phyloP scores from a whole-genome alignment of 139 green algal genomes.

The Chlamydomonas sp. region DNA sequence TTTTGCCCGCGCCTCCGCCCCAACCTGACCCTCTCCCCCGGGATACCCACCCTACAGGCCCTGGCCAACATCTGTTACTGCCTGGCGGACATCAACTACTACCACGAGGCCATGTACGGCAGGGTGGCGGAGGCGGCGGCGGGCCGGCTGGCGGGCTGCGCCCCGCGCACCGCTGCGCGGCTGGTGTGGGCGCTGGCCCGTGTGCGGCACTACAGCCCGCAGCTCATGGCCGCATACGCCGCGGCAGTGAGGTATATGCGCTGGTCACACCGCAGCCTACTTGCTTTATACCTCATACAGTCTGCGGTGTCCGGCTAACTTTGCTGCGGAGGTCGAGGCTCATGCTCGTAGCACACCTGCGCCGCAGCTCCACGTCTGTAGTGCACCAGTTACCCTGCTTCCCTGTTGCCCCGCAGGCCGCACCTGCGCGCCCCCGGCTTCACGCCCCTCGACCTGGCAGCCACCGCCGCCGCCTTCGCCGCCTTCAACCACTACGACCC shows the following conservation, averaged over 20 bases:
- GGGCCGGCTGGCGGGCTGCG: not conserved
- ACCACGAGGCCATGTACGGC: slow-evolving; percentile 23
- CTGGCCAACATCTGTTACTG: slow-evolving; percentile 19
- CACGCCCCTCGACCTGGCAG: not conserved
- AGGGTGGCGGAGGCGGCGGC: not conserved
- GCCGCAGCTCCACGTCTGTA: too few relatives aligned
- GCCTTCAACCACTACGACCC: slow-evolving; percentile 1
- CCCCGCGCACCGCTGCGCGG: not conserved
- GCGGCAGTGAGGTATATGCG: not conserved
- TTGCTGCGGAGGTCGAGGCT: not conserved
- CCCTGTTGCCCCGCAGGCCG: not conserved
- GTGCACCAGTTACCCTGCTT: not conserved
- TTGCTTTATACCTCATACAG: not conserved
- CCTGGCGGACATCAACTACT: slow-evolving; percentile 17
- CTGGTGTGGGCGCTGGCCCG: slow-evolving; percentile 7
- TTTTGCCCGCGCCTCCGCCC: too few relatives aligned
- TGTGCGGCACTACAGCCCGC: slow-evolving; percentile 4
- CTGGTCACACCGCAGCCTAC: too few relatives aligned
- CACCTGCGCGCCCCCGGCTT: not conserved
- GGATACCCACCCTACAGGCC: not conserved
- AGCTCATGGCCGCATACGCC: not conserved
- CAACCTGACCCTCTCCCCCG: too few relatives aligned
- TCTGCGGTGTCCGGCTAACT: too few relatives aligned
- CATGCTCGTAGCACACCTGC: not conserved
- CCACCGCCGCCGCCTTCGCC: not conserved